These are phyloP conservation scores for Leccinellum luteum DNA, from an alignment of 768 basidiomycete genomes.

Conservation along the genomic window DNA sequence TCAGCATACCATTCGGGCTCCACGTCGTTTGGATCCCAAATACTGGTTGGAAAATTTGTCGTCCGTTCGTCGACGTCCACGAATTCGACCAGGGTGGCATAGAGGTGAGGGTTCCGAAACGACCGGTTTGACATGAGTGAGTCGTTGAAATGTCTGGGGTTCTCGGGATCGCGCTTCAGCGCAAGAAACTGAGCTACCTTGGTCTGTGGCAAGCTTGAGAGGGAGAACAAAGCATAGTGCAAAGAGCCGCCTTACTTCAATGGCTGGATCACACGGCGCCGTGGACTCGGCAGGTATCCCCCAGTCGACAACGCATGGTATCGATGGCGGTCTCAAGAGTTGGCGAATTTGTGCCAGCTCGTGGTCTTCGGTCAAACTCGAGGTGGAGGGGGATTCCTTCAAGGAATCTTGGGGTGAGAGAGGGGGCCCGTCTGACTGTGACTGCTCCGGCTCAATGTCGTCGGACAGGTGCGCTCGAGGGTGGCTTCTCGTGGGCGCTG, in stretches of 20 bases:
- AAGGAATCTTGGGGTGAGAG: slow-evolving; percentile 17
- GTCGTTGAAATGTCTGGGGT: slow-evolving; percentile 92
- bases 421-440: neutral
- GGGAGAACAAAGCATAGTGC: neutral
- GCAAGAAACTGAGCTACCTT: slow-evolving; percentile 79
- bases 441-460: slow-evolving; percentile 33
- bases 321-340: slow-evolving; percentile 59
- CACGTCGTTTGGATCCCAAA: slow-evolving; percentile 74
- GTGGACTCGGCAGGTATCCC: slow-evolving; percentile 65
- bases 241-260: slow-evolving; percentile 45
- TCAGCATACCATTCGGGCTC: slow-evolving; percentile 73
- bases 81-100: slow-evolving; percentile 92
- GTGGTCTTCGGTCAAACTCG: slow-evolving; percentile 31
- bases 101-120: slow-evolving; percentile 96
- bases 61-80: slow-evolving; percentile 85
- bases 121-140: slow-evolving; percentile 89
- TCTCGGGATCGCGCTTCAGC: slow-evolving; percentile 59
- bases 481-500: slow-evolving; percentile 45
- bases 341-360: slow-evolving; percentile 55
- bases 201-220: slow-evolving; percentile 42
- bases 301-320: slow-evolving; percentile 68
- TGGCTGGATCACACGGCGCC: slow-evolving; percentile 56
- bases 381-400: slow-evolving; percentile 11
- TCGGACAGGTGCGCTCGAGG: slow-evolving; percentile 50
- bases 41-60: slow-evolving; percentile 71